Evolutionary conservation across 2,329 filamentous ascomycete species (phyloP), one percentile per base, ranked within the genome.

Genomic region (Aureobasidium uvarum): DNA sequence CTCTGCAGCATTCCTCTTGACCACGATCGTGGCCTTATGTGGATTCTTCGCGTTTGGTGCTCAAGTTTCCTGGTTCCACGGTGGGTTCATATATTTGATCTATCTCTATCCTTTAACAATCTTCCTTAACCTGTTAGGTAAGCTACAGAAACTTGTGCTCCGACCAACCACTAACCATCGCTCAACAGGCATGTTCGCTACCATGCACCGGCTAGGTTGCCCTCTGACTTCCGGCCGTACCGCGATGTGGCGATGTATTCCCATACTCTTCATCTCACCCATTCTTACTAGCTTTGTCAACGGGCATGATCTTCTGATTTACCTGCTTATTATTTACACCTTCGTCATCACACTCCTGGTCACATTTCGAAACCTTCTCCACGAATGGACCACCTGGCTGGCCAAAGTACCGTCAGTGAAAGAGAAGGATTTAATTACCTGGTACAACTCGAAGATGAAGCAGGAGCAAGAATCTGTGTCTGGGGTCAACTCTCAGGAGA

Each of bases 331-430:
- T 1, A 74, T 86, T 1, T 86, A 82, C 65, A 67, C 79, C 3
- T 86, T 87, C 69, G 77, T 87, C 5, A 70, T 76, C 10, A 69
- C 81, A 6, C 77, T 87, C 1, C 69, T 86, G 1, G 70, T 84
- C 23, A 82, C 82, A 11, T 81, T 85, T 66, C 79, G 84, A n/a
- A 76, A 76, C 1, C 79, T 85, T 6, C 81, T 81, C 43, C 81
- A 81, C 25, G 80, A 83, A 68, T 88, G 86, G 86, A 81, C 83
- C 4, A 83, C 80, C 2, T 88, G 85, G 85, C 79, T 81, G 67
- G 74, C 79, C 62, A 79, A 80, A 48, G 80, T 85, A 50, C 79
- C 80, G 55, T 77, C 77, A 6, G 74, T 84, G 33, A 78, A 80
- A 48, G 82, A 84, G 68, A 74, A 76, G n/a, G 80, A 83, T 45